A percentile compares a stretch with the other conserved stretches of the same genome.
phyloP scores from a whole-genome alignment of 2,329 filamentous ascomycete genomes.

The Monosporascus sp. region DNA sequence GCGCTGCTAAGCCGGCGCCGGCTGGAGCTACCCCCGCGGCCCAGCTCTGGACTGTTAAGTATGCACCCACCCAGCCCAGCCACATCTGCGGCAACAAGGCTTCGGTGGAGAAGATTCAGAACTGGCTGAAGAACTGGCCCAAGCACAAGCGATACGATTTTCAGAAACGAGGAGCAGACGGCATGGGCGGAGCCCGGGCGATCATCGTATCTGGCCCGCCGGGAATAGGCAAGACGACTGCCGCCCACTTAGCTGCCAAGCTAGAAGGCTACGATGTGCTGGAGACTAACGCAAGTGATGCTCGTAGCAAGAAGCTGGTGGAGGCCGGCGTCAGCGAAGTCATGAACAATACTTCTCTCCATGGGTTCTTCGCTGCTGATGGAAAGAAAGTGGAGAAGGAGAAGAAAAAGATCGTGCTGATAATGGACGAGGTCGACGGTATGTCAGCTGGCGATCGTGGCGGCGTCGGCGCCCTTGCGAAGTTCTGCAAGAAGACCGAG shows the following conservation, averaged over 20 bases:
- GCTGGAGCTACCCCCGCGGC: slow-evolving; percentile 42
- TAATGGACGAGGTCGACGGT: slow-evolving; percentile 99
- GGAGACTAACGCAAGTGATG: slow-evolving; percentile 94
- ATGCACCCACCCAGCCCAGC: slow-evolving; percentile 75
- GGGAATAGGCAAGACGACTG: slow-evolving; percentile 95
- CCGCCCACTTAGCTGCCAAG: slow-evolving; percentile 89
- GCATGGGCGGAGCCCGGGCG: slow-evolving; percentile 76
- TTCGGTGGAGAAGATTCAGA: slow-evolving; percentile 82
- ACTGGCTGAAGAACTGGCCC: slow-evolving; percentile 79
- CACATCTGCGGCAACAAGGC: slow-evolving; percentile 96
- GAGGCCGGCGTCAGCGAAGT: slow-evolving; percentile 85
- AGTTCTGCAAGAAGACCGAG: slow-evolving; percentile 91
- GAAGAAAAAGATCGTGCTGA: slow-evolving; percentile 91
- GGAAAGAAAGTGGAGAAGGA: slow-evolving; percentile 71
- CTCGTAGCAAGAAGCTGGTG: slow-evolving; percentile 91
- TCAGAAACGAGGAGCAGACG: slow-evolving; percentile 76
- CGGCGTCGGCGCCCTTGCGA: slow-evolving; percentile 88
- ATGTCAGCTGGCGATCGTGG: slow-evolving; percentile 97
- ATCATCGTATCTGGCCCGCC: slow-evolving; percentile 93
- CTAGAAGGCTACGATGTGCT: slow-evolving; percentile 90
- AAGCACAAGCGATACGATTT: slow-evolving; percentile 77
- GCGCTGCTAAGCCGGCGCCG: slow-evolving; percentile 30
- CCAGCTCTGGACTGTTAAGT: slow-evolving; percentile 89
- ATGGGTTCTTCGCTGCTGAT: slow-evolving; percentile 84
- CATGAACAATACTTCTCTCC: slow-evolving; percentile 85